phyloP scores from a whole-genome alignment of 176 grass and related monocot genomes.

The Panicum miliaceum region DNA sequence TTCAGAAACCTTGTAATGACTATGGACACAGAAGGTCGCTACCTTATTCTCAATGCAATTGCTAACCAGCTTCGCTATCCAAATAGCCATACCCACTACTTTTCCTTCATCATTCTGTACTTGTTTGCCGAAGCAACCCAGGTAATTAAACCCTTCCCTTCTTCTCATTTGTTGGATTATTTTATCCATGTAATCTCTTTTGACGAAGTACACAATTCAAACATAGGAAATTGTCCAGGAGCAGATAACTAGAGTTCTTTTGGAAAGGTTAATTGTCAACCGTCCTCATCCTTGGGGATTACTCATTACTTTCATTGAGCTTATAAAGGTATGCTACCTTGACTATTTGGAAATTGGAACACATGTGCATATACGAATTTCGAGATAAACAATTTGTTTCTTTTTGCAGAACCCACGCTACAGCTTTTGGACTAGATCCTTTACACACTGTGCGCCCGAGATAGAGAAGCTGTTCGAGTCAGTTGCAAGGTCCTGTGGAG shows the following conservation, averaged over 20 bases:
- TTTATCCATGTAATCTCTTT: conserved; percentile 6
- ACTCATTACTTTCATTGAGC: conserved; percentile 93
- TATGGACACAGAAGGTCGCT: conserved; percentile 86
- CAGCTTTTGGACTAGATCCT: conserved; percentile 86
- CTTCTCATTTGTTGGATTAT: not conserved
- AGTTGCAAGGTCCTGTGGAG: conserved; percentile 82
- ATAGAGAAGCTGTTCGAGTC: conserved; percentile 93
- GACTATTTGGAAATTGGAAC: not conserved
- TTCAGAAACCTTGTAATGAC: conserved; percentile 88
- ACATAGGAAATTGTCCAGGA: conserved; percentile 88
- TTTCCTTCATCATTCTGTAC: conserved; percentile 90
- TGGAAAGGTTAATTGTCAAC: conserved; percentile 92
- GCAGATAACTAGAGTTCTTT: conserved; percentile 95
- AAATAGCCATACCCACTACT: conserved; percentile 98
- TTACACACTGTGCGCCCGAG: conserved; percentile 76
- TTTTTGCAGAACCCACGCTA: conserved; percentile 81
- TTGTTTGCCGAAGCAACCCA: conserved; percentile 80
- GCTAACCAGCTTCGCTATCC: conserved; percentile 92
- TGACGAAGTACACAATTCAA: conserved; percentile 7
- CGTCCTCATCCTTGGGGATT: conserved; percentile 95
- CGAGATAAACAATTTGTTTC: not conserved
- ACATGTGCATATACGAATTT: not conserved
- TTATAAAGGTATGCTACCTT: conserved; percentile 76
- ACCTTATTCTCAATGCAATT: conserved; percentile 85
- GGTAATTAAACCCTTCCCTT: conserved; percentile 38